Percentiles rank a stretch among this genome's conserved stretches.
Conservation (phyloP, 2,329 filamentous ascomycete species). For the Phaeosphaeriaceae sp. region DNA sequence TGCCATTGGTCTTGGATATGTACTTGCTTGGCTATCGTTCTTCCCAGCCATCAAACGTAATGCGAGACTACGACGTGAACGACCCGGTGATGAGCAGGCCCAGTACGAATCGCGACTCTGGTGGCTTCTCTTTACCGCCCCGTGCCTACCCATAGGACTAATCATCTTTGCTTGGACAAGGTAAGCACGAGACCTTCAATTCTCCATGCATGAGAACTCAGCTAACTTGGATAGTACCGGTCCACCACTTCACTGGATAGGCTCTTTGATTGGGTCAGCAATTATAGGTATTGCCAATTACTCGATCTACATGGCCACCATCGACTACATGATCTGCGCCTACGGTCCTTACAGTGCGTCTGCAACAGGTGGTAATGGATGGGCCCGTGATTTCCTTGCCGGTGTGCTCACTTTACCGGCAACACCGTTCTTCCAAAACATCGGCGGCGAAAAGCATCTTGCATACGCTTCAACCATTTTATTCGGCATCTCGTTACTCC, state of each 20-base stretch:
- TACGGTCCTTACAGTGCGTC: conserved; percentile 78
- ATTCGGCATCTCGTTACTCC: conserved; percentile 57
- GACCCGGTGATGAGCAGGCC: conserved; percentile 36
- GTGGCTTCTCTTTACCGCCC: conserved; percentile 68
- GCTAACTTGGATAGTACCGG: conserved; percentile 51
- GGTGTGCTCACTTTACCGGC: conserved; percentile 75
- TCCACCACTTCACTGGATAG: conserved; percentile 71
- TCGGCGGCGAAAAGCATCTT: conserved; percentile 49
- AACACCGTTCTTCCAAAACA: conserved; percentile 62
- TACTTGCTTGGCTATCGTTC: conserved; percentile 68
- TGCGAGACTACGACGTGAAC: conserved; percentile 34
- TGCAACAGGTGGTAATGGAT: conserved; percentile 79
- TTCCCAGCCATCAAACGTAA: conserved; percentile 58
- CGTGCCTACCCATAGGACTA: conserved; percentile 70
- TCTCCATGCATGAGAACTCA: too few species aligned
- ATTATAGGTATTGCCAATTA: conserved; percentile 76
- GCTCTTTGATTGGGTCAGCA: conserved; percentile 67
- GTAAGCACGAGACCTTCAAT: too few species aligned
- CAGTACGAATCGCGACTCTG: conserved; percentile 63
- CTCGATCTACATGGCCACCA: conserved; percentile 77
- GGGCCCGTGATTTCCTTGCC: conserved; percentile 75
- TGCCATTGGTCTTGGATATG: conserved; percentile 65
- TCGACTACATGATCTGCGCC: conserved; percentile 79
- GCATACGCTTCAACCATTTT: conserved; percentile 65
- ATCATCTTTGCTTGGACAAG: conserved; percentile 76